Base-by-base conservation (phyloP, 345 rosid genomes). In the Psidium friedrichsthalianum region DNA sequence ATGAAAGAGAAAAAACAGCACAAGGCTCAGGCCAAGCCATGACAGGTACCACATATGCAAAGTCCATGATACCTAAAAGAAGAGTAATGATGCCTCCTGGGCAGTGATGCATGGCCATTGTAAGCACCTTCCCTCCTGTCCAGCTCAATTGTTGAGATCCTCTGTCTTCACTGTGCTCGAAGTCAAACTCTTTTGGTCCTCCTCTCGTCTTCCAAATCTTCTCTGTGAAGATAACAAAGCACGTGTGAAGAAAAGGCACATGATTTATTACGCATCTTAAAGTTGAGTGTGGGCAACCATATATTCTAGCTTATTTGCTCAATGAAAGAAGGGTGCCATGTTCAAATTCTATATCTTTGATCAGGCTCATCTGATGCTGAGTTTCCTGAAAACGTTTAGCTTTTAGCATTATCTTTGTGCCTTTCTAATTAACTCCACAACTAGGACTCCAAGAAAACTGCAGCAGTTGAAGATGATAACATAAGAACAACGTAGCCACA, bases 121-220 rank as follows among this genome's bases (percentile, higher is more conserved):
- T 11, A 32, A 8, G 44, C 24, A 4, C 24, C 3, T 64, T 64
- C 22, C 21, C 44, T 64, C 47, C 25, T 32, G 25, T 64, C 47
- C 25, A 69, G 47, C 25, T 69, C 78, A 69, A 69, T 47, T 7
- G 1, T 64, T 24, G 0, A 32, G 22, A 64, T 64, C 44, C 6
- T 64, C 78, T 4, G 1, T 64, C 78, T 64, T 64, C 12, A 7
- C 78, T 44, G 16, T 16, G 12, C 24, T 32, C 24, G 3, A 64
- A 64, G 12, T 32, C 51, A 88, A 86, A 64, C 90, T 90, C 29
- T 56, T 25, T 89, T 92, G 51, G 44, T 87, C 91, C 36, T 88
- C 89, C 90, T 91, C 88, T 11, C 11, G 47, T n/a, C n/a, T 55
- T 3, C 51, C 85, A 58, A 64, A 47, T 78, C 85, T 74, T 58